Evolutionary conservation across 225 moss, liverwort and hornwort species (phyloP), one percentile per base, ranked within the genome.

Genomic region (Lunularia cruciata): DNA sequence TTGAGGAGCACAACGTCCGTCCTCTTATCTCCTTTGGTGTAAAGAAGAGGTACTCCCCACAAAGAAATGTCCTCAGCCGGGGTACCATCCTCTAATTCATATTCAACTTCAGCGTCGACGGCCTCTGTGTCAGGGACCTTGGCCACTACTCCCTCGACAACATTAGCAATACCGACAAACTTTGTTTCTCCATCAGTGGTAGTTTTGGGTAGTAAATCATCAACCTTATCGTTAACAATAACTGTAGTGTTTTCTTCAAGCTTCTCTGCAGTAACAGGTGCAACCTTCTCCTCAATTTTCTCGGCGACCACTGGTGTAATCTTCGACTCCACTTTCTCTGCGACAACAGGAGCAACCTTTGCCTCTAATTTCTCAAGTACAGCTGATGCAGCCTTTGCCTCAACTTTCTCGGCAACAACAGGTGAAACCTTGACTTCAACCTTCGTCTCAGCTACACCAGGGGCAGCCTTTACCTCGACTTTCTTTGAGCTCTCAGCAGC

Each of bases 11-110:
- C 75, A 20, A 85, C 82, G 15, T 85, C 78, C 0, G 85, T 85
- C 39, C 85, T 73, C 63, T 67, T 58, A 42, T 85, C 85, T 2
- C 78, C 76, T 55, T 85, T 85, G 51, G 73, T 67, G 63, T 63
- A 70, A 8, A 71, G 65, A 33, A 85, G 48, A 35, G 85, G 85
- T 4, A 85, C 85, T 38, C 81, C 85, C 85, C 85, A 85, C 48
- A 85, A 34, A 11, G 73, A 25, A 3, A 85, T 72, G 43, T 85
- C 85, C 54, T 85, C 85, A 0, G 78, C 57, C n/a, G 76, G 71
- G 25, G 73, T 73, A 18, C 47, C 42, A 63, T 78, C 82, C 65
- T 78, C 82, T 5, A 43, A 36, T 40, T 78, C 78, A 25, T 73
- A 73, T 42, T 75, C 78, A 4, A 51, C 69, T 26, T 31, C 57